Evolutionary conservation across 2,329 filamentous ascomycete genomes (phyloP), one percentile per base, ranked within the genome.

Genomic region (Colletotrichum sp.): DNA sequence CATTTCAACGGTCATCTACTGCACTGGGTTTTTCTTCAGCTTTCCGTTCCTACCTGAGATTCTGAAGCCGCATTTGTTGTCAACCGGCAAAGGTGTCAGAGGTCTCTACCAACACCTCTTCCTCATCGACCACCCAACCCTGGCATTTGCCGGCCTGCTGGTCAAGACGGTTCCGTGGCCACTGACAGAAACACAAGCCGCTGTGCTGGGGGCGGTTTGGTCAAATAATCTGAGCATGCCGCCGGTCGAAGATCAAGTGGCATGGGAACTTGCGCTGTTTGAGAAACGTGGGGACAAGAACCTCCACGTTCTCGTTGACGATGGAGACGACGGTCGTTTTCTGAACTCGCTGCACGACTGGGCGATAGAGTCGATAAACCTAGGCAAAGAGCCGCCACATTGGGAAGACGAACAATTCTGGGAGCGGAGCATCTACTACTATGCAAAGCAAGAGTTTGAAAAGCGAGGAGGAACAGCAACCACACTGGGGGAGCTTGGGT

Each of bases 131-230:
- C 91, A 95, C 76, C 95, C 96, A 1, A 97, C 95, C 0, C 87
- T 99, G 2, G 93, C 91, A 1, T 96, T 98, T 82, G 89, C 94
- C 0, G 92, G 91, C 0, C 87, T 98, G 52, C 93, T 94, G 18
- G 94, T 96, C 82, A 94, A 94, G 79, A 91, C 97, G n/a, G 94
- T 98, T n/a, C 96, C 96, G 0, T 98, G 98, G 82, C 94, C 95
- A 0, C 80, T 97, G 2, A 90, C 93, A 0, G 95, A 98, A 85
- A 92, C 91, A 8, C 96, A 98, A 84, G 92, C 92, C 1, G 94
- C 96, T 0, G 90, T 95, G 1, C 88, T 98, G 62, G 92, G 96
- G 3, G 91, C 95, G 2, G 90, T 96, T 0, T 98, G 95, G 90
- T 91, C 95, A 1, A 94, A 94, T 39, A 86, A 91, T 1, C 86